Evolutionary conservation across 2,329 filamentous ascomycete genomes (phyloP).

Genomic region (Pestalotiopsis sp.): DNA sequence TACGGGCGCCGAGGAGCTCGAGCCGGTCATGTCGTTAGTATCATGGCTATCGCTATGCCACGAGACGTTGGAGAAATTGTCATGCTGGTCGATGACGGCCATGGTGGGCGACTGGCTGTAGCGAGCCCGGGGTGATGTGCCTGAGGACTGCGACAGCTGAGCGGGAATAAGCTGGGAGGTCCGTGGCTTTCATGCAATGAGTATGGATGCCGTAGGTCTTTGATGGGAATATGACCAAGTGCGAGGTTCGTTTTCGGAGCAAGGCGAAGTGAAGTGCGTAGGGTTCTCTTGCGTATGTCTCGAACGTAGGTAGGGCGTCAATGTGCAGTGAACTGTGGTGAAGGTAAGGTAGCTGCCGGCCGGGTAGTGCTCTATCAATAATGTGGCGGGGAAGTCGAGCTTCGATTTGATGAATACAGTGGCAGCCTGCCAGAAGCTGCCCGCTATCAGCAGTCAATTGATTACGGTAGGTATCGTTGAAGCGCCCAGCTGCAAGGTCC

Average conservation of each 20-base stretch:
- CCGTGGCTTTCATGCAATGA: not conserved
- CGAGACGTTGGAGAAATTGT: slow-evolving; percentile 81
- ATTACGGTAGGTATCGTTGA: too few species aligned
- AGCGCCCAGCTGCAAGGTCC: not conserved
- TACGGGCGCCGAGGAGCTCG: slow-evolving; percentile 25
- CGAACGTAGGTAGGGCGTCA: not conserved
- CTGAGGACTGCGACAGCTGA: not conserved
- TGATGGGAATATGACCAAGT: not conserved
- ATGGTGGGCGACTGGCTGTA: slow-evolving; percentile 25
- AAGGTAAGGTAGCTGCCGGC: not conserved
- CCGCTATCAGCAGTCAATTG: not conserved
- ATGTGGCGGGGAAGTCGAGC: not conserved
- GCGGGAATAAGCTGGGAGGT: not conserved
- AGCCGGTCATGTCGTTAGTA: slow-evolving; percentile 32
- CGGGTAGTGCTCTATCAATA: not conserved
- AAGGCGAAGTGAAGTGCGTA: not conserved
- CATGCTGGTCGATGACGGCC: slow-evolving; percentile 55
- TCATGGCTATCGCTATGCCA: slow-evolving; percentile 68
- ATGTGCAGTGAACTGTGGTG: not conserved
- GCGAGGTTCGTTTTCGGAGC: not conserved
- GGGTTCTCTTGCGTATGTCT: not conserved
- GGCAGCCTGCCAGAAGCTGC: not conserved
- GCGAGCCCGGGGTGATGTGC: not conserved
- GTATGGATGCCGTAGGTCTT: not conserved
- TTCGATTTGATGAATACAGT: not conserved